Evolutionary conservation across 75 land plant species (phyloP).

Genomic region (Cunninghamia lanceolata): DNA sequence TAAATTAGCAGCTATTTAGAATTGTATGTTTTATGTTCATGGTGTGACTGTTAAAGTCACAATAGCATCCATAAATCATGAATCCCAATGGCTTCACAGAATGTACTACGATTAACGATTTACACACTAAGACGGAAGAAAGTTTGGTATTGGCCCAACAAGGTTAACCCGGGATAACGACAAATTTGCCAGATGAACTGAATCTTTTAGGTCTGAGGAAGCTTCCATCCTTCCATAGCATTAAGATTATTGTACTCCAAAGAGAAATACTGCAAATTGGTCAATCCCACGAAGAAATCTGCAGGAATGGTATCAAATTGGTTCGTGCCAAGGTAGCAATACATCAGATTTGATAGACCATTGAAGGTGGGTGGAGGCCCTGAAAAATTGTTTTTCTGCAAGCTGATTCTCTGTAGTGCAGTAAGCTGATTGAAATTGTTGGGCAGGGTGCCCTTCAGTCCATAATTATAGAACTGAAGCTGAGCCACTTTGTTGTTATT

Average conservation of each 20-base stretch:
- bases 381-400: conserved; percentile 61
- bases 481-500: conserved; percentile 36
- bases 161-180: conserved; percentile 52
- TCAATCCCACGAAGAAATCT: conserved; percentile 71
- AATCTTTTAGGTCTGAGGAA: conserved; percentile 46
- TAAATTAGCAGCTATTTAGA: too few relatives aligned
- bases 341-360: conserved; percentile 50
- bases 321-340: conserved; percentile 55
- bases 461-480: conserved; percentile 50
- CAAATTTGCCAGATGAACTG: conserved; percentile 46
- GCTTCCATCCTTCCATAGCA: conserved; percentile 55
- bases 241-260: conserved; percentile 55
- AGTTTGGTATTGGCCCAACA: conserved; percentile 67
- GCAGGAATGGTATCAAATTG: conserved; percentile 62
- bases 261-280: conserved; percentile 33
- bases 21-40: too few relatives aligned
- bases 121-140: too few relatives aligned
- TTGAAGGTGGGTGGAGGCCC: conserved; percentile 65
- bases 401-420: conserved; percentile 42
- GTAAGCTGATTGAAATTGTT: conserved; percentile 57
- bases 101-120: too few relatives aligned
- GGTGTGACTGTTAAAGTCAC: too few relatives aligned
- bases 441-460: conserved; percentile 62
- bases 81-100: too few relatives aligned
- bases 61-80: too few relatives aligned